Evolutionary conservation across 2,329 filamentous ascomycete species (phyloP).

Genomic region (Cladobotryum protrusum): DNA sequence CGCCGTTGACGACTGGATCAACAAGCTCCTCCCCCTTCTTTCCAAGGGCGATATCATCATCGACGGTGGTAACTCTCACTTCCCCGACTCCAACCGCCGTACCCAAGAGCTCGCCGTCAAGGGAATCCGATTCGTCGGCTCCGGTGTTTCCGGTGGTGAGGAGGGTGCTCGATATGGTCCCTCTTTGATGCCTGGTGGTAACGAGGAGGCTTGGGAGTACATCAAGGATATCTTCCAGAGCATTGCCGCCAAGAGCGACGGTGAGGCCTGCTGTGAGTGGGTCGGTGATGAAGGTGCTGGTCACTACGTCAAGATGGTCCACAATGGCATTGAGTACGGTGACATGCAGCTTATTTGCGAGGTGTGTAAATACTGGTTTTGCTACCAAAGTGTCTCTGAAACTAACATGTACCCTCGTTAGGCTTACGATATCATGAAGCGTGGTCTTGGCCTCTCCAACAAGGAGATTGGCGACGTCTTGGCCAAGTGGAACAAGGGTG

Average conservation of each 20-base stretch:
- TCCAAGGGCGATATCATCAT: slow-evolving; percentile 96
- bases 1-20: slow-evolving; percentile 98
- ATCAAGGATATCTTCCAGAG: slow-evolving; percentile 99
- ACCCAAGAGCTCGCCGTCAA: slow-evolving; percentile 80
- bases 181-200: slow-evolving; percentile 97
- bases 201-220: slow-evolving; percentile 94
- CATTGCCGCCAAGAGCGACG: slow-evolving; percentile 95
- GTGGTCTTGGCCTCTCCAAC: slow-evolving; percentile 77
- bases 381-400: neutral
- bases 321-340: slow-evolving; percentile 99
- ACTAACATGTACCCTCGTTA: slow-evolving; percentile 29
- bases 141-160: slow-evolving; percentile 97
- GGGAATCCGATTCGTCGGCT: slow-evolving; percentile 92
- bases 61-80: slow-evolving; percentile 97
- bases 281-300: slow-evolving; percentile 98
- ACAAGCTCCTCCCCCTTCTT: slow-evolving; percentile 79
- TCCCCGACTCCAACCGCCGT: slow-evolving; percentile 96
- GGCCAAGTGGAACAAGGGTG: slow-evolving; percentile 95
- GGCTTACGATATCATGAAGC: slow-evolving; percentile 99
- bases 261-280: slow-evolving; percentile 98
- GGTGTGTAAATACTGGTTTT: slow-evolving; percentile 47
- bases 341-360: slow-evolving; percentile 99
- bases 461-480: slow-evolving; percentile 97
- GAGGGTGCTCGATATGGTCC: slow-evolving; percentile 97
- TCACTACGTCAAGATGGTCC: slow-evolving; percentile 99